Evolutionary conservation across 345 rosid species (phyloP), one percentile per base, ranked within the genome.

Genomic region (Aquilaria sinensis): DNA sequence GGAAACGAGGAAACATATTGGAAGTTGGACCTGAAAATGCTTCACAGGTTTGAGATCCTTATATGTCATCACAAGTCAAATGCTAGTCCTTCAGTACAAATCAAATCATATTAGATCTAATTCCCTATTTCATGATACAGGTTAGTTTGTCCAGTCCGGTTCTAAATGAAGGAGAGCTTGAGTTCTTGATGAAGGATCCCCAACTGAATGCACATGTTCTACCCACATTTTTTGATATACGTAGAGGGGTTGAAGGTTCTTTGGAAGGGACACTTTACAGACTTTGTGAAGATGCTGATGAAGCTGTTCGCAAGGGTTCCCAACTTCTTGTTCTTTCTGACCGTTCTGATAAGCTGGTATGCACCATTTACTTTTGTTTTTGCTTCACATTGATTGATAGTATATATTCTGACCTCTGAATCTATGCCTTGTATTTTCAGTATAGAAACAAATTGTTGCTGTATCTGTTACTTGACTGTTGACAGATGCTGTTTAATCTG

Each of bases 261-360:
- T 71, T 94, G 81, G 90, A 88, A 67, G 85, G 70, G 81, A 80
- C 79, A 70, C 75, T 94, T 3, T 43, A 67, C 64, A 67, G 56
- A 66, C 96, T 94, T 52, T 94, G 99, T 80, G 99, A 88, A 70
- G 90, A 88, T 70, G 97, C 99, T 69, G 99, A 88, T 82, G 99
- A 88, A 57, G 99, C 97, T 61, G 99, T 94, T 83, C 80, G 91
- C 63, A 90, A 80, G 79, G 99, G 99, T 70, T 88, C 95, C 47
- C 92, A 94, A 73, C 81, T 94, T 31, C 97, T 94, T 76, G 78
- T 94, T 74, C 90, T 94, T 29, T 94, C 96, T 57, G 97, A 94
- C 70, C 83, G 95, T 32, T 55, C 88, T 62, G 92, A 85, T 74
- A 82, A 64, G 64, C 76, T 90, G 81, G 98, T 90, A 81, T 74